Evolutionary conservation across 2,329 filamentous ascomycete species (phyloP), one percentile per base, ranked within the genome.

Genomic region (Capronia americana): DNA sequence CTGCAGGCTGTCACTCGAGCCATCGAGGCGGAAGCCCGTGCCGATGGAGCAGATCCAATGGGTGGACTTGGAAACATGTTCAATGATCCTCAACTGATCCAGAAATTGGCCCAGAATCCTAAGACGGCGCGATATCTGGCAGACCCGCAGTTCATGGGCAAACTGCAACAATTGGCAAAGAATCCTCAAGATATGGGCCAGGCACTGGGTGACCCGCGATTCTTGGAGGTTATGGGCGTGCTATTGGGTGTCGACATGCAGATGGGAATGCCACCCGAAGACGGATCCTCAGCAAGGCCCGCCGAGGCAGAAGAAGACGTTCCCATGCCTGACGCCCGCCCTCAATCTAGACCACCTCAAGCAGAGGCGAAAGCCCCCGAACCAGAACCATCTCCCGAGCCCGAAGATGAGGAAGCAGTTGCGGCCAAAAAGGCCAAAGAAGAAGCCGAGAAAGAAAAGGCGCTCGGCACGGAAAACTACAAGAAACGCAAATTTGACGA

Each of bases 401-500:
- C 86, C 46, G 84, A 92, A 75, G 92, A 96, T 72, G 93, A 97
- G 75, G 95, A 98, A 78, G 86, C 89, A 0, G 78, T 88, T 63
- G 91, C 91, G 68, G 93, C 93, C 81, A 91, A 91, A 81, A 92
- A 95, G 84, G 92, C 92, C 48, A 96, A 98, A 84, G 92, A 90
- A 75, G 92, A 91, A 70, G 95, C 93, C 53, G 95, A 99, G 74
- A 92, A 93, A 78, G 91, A 97, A 81, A 99, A 99, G 87, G 91
- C 90, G 32, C 84, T 96, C 64, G 95, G 95, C 65, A 99, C 94
- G 14, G 92, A 95, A 73, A 90, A 90, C 79, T 99, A 99, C 86
- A 99, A 99, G 89, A 98, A 98, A 87, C 90, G 92, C 73, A 89
- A 97, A 77, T 97, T 99, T 73, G 95, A 98, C 74, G 88, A 91